These are phyloP conservation scores for Fusarium annulatum DNA, from an alignment of 2,329 filamentous ascomycete genomes.

Conservation along the genomic window DNA sequence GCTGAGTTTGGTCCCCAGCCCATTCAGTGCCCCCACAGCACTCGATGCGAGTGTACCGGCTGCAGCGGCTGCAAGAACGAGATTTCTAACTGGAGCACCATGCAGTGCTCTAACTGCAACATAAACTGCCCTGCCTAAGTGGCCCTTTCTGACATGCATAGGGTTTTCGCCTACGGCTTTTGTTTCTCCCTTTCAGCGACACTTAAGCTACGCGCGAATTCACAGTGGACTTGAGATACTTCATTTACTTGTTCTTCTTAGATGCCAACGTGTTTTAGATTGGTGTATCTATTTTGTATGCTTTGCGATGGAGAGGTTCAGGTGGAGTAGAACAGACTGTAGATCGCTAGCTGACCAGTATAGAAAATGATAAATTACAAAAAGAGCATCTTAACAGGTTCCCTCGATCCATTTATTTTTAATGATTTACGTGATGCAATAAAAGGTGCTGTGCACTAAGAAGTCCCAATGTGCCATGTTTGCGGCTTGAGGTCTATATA, in stretches of 20 bases:
- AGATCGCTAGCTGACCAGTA: background rate
- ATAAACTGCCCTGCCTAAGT: background rate
- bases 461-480: rapidly evolving
- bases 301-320: background rate
- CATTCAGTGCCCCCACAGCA: background rate
- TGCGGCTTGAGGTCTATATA: rapidly evolving
- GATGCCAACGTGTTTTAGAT: no score
- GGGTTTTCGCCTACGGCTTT: background rate
- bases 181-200: background rate
- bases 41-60: background rate
- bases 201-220: background rate
- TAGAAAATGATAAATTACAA: background rate
- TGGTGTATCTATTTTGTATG: background rate
- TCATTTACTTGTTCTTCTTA: background rate
- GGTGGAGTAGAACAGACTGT: background rate
- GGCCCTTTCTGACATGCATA: background rate
- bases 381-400: rapidly evolving
- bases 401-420: rapidly evolving
- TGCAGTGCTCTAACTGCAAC: background rate
- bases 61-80: background rate
- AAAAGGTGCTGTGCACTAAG: background rate
- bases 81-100: background rate
- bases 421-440: background rate
- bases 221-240: background rate
- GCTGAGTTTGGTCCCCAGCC: background rate